Percentiles rank a stretch among this genome's conserved stretches.
Conservation (phyloP, 2,329 filamentous ascomycete genomes). For the Colletotrichum eleusines region DNA sequence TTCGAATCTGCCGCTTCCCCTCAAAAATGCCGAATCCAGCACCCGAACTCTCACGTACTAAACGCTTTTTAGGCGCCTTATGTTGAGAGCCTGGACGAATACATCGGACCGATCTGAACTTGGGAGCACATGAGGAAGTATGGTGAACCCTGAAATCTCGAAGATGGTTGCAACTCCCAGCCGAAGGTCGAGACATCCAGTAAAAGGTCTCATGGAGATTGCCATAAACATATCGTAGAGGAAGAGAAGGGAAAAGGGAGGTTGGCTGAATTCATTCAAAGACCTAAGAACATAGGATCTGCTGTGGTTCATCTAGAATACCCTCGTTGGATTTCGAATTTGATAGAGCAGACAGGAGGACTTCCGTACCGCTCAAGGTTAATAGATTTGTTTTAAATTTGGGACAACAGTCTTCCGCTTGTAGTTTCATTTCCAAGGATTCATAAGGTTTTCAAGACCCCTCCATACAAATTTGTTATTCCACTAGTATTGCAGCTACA, state of each 20-base stretch:
- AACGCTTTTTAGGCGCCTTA: slow-evolving; percentile 54
- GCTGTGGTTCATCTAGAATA: slow-evolving; percentile 26
- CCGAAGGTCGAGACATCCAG: neutral
- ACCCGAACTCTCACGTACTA: neutral
- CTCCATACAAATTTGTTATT: neutral
- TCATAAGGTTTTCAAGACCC: neutral
- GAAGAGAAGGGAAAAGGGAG: neutral
- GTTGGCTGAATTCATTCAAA: slow-evolving; percentile 10
- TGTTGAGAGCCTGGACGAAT: slow-evolving; percentile 58
- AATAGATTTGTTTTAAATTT: neutral
- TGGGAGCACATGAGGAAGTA: slow-evolving; percentile 63
- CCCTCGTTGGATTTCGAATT: neutral
- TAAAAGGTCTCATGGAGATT: neutral
- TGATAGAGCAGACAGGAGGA: neutral
- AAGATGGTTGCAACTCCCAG: neutral
- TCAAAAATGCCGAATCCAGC: neutral
- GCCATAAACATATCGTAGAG: neutral
- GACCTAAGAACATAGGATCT: slow-evolving; percentile 31
- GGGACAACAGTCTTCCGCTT: too few relatives aligned
- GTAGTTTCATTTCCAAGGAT: neutral
- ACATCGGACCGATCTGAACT: slow-evolving; percentile 59
- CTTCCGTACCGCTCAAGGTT: neutral
- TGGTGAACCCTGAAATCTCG: slow-evolving; percentile 50
- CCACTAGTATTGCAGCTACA: neutral
- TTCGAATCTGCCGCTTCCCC: neutral